Base-by-base conservation (phyloP, 2,329 filamentous ascomycete genomes). In the Rutstroemia sydowiana region DNA sequence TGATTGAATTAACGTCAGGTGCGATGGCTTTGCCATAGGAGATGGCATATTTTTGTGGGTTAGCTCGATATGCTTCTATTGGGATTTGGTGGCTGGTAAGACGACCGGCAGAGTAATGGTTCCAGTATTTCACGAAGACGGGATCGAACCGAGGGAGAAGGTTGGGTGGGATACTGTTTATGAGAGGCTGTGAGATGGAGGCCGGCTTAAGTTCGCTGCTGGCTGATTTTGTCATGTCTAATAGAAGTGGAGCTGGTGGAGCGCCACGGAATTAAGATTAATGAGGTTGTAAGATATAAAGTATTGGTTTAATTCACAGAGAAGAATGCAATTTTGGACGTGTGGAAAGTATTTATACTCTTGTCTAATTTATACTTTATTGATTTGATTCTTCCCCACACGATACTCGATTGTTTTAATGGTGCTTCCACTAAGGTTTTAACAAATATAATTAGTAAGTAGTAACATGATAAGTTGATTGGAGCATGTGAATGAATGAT, bases 51-150 rank as follows among this genome's bases (percentile, higher is more conserved):
- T 67, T 68, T n/a, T 58, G 54, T 20, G 70, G 70, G 39, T 72
- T 61, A 18, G 64, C 65, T 44, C 69, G 68, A 51, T 66, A 70
- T 6, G 67, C 42, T 23, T 59, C 47, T n/a, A 61, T 60, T 11
- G 55, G 55, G 4, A 63, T 44, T 60, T 73, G 69, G 41, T 73
- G 70, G 1, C 68, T 71, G 45, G 70, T 65, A 4, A 71, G 61
- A 30, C 70, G 68, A 11, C 70, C 70, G 1, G 63, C 68, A 49
- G 68, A 71, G 61, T 71, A 68, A 51, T 68, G 68, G 52, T 71
- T 68, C 59, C 71, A 70, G 59, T 71, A 64, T 45, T 69, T 64
- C 23, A 71, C 63, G 46, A 70, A 73, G 34, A 65, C 59, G 2
- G 69, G 68, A 39, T 73, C 71, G 53, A 70, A 71, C 5, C 66